Percentiles rank a stretch among this genome's conserved stretches.
phyloP scores from a whole-genome alignment of 2,329 filamentous ascomycete species.

The Rutstroemia sp. region DNA sequence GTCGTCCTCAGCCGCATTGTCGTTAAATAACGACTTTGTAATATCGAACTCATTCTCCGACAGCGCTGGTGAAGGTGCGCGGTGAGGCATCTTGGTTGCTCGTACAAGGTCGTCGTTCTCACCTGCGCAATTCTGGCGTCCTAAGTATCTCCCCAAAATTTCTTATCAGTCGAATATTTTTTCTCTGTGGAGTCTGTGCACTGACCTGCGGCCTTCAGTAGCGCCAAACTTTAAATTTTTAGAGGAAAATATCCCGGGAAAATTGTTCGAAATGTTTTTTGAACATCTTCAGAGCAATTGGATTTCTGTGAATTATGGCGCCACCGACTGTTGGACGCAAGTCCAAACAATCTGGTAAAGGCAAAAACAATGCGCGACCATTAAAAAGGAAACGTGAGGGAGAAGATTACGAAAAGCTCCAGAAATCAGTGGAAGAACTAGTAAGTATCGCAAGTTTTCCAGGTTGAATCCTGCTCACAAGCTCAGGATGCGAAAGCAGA shows the following conservation, averaged over 20 bases:
- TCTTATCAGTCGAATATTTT: constrained; percentile 13
- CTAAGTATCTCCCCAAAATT: constrained; percentile 3
- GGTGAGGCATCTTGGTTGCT: constrained; percentile 54
- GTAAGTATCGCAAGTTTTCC: constrained; percentile 17
- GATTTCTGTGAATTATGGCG: constrained; percentile 18
- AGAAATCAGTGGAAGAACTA: constrained; percentile 26
- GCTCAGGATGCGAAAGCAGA: constrained; percentile 27
- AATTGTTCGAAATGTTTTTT: constrained; percentile 9
- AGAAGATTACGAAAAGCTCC: constrained; percentile 26
- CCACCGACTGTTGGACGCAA: constrained; percentile 18
- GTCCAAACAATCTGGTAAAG: constrained; percentile 15
- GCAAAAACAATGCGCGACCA: constrained; percentile 19
- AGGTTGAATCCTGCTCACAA: constrained; percentile 10
- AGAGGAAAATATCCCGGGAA: constrained; percentile 2
- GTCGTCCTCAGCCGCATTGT: constrained; percentile 44
- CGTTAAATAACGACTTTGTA: constrained; percentile 65
- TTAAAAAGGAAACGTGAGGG: constrained; percentile 29
- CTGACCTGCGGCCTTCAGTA: constrained; percentile 4
- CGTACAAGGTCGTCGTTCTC: background rate
- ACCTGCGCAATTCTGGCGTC: background rate
- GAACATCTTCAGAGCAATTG: background rate
- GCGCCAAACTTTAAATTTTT: constrained; percentile 11
- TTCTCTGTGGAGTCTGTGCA: constrained; percentile 5
- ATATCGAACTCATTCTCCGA: constrained; percentile 95
- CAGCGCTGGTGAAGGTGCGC: constrained; percentile 69